phyloP scores from a whole-genome alignment of 176 grass and related monocot species.

The Raddia distichophylla region DNA sequence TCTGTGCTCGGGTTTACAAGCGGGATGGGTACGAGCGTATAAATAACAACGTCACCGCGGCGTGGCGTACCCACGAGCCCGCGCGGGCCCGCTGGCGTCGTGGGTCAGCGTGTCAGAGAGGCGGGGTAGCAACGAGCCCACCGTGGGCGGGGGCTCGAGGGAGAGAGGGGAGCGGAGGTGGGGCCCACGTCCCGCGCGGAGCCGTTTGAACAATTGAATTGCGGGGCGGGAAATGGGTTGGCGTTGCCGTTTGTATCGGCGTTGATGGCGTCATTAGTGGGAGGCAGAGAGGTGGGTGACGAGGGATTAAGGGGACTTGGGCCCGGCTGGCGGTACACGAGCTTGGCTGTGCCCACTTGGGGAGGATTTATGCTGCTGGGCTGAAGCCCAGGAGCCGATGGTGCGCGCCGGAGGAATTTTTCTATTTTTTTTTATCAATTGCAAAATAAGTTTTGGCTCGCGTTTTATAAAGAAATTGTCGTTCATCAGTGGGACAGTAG shows the following conservation, averaged over 20 bases:
- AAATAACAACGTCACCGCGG: constrained; percentile 15
- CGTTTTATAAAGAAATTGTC: too few relatives aligned
- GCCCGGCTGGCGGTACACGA: not conserved
- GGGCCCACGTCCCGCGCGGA: not conserved
- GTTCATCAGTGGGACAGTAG: too few relatives aligned
- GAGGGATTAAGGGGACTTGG: constrained; percentile 6
- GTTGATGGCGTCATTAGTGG: not conserved
- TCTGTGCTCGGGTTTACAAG: not conserved
- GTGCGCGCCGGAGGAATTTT: too few relatives aligned
- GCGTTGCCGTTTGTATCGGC: constrained; percentile 9
- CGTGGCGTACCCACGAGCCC: not conserved
- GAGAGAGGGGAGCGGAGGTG: not conserved
- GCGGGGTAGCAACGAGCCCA: rapidly evolving
- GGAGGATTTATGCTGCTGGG: too few relatives aligned
- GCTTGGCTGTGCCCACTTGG: not conserved
- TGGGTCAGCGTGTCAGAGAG: not conserved
- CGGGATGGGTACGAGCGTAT: not conserved
- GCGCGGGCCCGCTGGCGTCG: rapidly evolving
- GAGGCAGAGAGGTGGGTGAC: not conserved
- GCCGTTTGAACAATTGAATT: constrained; percentile 59
- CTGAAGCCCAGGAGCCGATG: too few relatives aligned
- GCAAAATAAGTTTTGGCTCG: too few relatives aligned
- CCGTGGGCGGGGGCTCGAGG: not conserved
- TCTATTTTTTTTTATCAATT: too few relatives aligned
- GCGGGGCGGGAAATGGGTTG: constrained; percentile 10